These are phyloP conservation scores for Crithidia sp. DNA, from an alignment of 208 protist species.

Conservation along the genomic window DNA sequence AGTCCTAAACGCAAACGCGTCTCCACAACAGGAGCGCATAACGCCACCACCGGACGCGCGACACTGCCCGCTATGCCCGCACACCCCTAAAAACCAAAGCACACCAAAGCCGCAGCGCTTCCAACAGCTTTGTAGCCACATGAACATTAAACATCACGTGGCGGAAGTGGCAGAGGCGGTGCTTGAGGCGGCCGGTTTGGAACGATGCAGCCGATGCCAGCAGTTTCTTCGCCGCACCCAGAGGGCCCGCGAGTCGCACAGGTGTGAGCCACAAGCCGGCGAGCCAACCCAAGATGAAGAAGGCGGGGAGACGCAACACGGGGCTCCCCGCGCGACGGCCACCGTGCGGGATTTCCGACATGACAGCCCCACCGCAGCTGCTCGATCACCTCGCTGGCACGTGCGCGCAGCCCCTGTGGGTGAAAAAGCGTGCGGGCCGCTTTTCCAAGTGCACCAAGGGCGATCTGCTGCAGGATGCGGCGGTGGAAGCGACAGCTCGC, in stretches of 20 bases:
- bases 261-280: neutral
- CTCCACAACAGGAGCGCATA: too few relatives aligned
- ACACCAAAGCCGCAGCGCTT: neutral
- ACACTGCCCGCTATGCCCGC: neutral
- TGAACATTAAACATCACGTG: neutral
- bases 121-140: neutral
- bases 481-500: constrained; percentile 7
- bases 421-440: too few relatives aligned
- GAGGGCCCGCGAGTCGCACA: neutral
- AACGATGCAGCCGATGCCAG: neutral
- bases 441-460: too few relatives aligned
- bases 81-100: neutral
- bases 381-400: too few relatives aligned
- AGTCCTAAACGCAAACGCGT: too few relatives aligned
- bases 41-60: neutral
- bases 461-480: too few relatives aligned
- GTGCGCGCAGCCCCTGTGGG: too few relatives aligned
- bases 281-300: too few relatives aligned
- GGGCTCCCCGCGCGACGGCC: too few relatives aligned
- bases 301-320: too few relatives aligned
- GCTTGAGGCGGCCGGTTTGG: neutral
- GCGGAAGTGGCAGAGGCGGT: neutral
- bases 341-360: neutral
- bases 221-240: neutral
- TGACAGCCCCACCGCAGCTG: neutral